Evolutionary conservation across 768 basidiomycete genomes (phyloP).

Genomic region (Tulasnella sp.): DNA sequence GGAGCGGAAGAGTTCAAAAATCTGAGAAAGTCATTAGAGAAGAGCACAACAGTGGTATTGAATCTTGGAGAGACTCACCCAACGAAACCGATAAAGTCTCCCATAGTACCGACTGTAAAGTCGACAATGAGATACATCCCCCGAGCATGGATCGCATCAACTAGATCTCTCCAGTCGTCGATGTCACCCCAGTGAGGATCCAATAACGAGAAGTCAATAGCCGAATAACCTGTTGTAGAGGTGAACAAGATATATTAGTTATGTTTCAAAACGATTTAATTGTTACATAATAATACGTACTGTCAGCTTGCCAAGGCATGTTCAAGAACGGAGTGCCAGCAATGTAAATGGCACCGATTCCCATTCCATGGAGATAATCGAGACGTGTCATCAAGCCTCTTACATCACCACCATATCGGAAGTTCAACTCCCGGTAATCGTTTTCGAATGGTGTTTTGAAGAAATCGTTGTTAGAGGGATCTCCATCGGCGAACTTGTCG

Average conservation of each 20-base stretch:
- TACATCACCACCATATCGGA: constrained; percentile 82
- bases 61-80: constrained; percentile 40
- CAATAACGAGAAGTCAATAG: constrained; percentile 76
- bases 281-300: too few relatives aligned
- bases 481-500: constrained; percentile 91
- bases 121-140: constrained; percentile 90
- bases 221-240: constrained; percentile 92
- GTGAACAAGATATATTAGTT: constrained; percentile 17
- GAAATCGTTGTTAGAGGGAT: constrained; percentile 83
- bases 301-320: constrained; percentile 96
- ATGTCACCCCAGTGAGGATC: constrained; percentile 90
- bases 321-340: constrained; percentile 88
- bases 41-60: neutral
- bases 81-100: constrained; percentile 71
- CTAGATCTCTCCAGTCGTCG: constrained; percentile 61
- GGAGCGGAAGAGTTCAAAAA: constrained; percentile 69
- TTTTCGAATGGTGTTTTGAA: constrained; percentile 68
- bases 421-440: constrained; percentile 79
- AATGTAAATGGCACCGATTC: constrained; percentile 70
- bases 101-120: constrained; percentile 89
- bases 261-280: too few relatives aligned
- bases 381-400: constrained; percentile 58
- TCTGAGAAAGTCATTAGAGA: constrained; percentile 28
- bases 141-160: constrained; percentile 62
- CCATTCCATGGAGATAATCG: constrained; percentile 87